Evolutionary conservation across 2,329 filamentous ascomycete species (phyloP).

Genomic region (Penicillium palitans): DNA sequence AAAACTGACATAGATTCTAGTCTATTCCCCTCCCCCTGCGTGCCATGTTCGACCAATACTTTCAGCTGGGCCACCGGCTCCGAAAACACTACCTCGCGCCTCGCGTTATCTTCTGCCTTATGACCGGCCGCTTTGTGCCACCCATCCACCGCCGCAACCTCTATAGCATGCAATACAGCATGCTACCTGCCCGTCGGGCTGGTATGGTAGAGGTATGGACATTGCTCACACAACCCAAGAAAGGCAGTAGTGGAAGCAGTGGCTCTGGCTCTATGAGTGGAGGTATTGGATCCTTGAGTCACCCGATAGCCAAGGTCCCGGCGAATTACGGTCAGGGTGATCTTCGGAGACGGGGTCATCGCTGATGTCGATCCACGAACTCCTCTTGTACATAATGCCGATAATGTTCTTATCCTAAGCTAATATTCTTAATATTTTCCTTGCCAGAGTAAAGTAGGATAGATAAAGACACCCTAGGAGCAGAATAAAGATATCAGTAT

Average conservation of each 20-base stretch:
- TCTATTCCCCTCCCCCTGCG: slow-evolving; percentile 85
- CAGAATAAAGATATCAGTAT: neutral
- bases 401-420: slow-evolving; percentile 4
- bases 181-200: slow-evolving; percentile 81
- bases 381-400: slow-evolving; percentile 14
- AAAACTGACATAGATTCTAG: slow-evolving; percentile 46
- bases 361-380: slow-evolving; percentile 21
- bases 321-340: slow-evolving; percentile 36
- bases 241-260: slow-evolving; percentile 27
- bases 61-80: slow-evolving; percentile 87
- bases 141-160: slow-evolving; percentile 92
- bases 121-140: slow-evolving; percentile 89
- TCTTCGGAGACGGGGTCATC: slow-evolving; percentile 36
- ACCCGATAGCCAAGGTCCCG: slow-evolving; percentile 36
- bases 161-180: slow-evolving; percentile 96
- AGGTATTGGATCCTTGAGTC: slow-evolving; percentile 27
- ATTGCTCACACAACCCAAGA: slow-evolving; percentile 57
- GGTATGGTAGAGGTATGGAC: slow-evolving; percentile 85
- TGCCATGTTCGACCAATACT: slow-evolving; percentile 98
- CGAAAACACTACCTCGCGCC: slow-evolving; percentile 94
- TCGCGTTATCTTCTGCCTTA: slow-evolving; percentile 79
- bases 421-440: neutral
- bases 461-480: neutral
- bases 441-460: neutral
- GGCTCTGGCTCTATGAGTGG: slow-evolving; percentile 27